Conservation (phyloP, 2,329 filamentous ascomycete species). For the Ophiocordyceps robertsii region DNA sequence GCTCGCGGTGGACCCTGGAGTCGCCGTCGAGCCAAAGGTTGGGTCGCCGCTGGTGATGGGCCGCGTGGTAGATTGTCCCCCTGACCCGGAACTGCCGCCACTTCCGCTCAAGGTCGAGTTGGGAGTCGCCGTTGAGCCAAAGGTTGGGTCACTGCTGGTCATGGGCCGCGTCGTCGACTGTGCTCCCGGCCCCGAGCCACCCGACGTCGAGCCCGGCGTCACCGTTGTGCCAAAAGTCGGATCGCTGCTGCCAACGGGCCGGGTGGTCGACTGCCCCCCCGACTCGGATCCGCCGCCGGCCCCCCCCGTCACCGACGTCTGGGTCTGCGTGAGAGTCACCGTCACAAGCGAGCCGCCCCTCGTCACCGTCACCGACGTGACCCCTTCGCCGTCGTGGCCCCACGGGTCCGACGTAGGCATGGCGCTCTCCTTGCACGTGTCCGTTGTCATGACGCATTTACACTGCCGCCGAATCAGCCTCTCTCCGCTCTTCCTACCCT, state of each 20-base stretch:
- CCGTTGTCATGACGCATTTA: conserved; percentile 10
- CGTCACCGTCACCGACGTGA: background rate
- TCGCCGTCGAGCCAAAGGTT: background rate
- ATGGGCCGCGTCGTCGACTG: too few species aligned
- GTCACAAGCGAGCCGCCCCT: background rate
- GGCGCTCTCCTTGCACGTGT: background rate
- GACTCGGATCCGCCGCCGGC: too few species aligned
- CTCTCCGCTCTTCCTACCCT: background rate
- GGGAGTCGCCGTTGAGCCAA: background rate
- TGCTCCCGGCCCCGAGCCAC: background rate
- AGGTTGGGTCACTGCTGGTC: too few species aligned
- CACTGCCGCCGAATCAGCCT: conserved; percentile 7
- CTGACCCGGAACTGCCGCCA: too few species aligned
- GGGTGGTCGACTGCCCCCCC: background rate
- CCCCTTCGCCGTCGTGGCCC: background rate
- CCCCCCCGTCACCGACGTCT: background rate
- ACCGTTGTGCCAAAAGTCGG: background rate
- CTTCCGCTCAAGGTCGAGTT: too few species aligned
- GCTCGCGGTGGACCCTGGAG: background rate
- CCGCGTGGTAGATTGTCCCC: background rate
- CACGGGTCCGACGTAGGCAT: background rate
- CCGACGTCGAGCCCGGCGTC: background rate
- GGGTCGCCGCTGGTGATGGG: background rate
- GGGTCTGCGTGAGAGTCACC: background rate
- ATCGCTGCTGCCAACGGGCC: background rate